Evolutionary conservation across 306 rosid species (phyloP), one percentile per base, ranked within the genome.

Genomic region (Fragaria nilgerrensis): DNA sequence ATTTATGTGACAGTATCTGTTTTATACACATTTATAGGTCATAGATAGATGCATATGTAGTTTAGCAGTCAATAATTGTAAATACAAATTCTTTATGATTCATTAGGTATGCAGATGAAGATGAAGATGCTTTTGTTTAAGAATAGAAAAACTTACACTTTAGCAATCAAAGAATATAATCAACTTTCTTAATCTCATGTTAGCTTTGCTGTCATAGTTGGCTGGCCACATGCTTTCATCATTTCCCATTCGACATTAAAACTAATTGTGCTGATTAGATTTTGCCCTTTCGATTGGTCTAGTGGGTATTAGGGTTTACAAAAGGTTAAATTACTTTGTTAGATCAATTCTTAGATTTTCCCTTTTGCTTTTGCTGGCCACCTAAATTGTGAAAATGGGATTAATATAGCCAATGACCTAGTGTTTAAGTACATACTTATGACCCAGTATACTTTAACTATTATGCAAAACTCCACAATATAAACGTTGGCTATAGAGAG

Each of bases 151-250:
- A 58, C 12, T 19, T 37, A 17, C 69, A 6, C n/a, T 58, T 17
- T 9, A 10, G 68, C 55, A 4, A 25, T 43, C 56, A 16, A 14
- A 23, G 22, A 41, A 16, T 74, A 37, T 56, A 59, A 17, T 74
- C 19, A 58, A 43, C 34, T 27, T 41, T 59, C 27, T 74, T 23
- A 66, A 34, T 17, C 44, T 25, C 56, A 25, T 43, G 56, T 58
- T 37, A 74, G 56, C 69, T 56, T 23, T 59, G 49, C 55, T 74
- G 68, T 74, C 77, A 58, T 74, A 74, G 22, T 43, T 74, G 77
- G 56, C 43, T 74, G 69, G 69, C 69, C 56, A 59, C 58, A 59
- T 59, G 77, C 77, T 43, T 29, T 59, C 44, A 59, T 74, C 77
- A 74, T 63, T 27, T 25, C 1, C 72, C 44, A 64, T 41, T 32